These are phyloP conservation scores for Coemansia sp. DNA, from an alignment of 192 early-diverging fungal genomes.

Conservation along the genomic window DNA sequence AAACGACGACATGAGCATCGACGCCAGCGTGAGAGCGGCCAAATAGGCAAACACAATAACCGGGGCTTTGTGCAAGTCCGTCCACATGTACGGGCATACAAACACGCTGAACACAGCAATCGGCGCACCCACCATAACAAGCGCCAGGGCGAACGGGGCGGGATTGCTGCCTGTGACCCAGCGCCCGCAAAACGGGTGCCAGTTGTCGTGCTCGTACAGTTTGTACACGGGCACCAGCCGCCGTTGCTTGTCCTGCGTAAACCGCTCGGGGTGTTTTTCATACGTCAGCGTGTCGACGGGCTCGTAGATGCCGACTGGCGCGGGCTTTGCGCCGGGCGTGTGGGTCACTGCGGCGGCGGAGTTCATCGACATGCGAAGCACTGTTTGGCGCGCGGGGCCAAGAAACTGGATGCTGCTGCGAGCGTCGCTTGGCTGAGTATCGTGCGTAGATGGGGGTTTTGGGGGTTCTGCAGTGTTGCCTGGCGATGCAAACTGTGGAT, in stretches of 20 bases:
- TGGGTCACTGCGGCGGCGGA: slow-evolving; percentile 18
- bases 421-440: neutral
- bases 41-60: slow-evolving; percentile 71
- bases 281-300: slow-evolving; percentile 32
- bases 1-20: slow-evolving; percentile 76
- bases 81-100: slow-evolving; percentile 70
- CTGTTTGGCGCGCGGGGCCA: slow-evolving; percentile 35
- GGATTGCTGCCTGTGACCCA: slow-evolving; percentile 65
- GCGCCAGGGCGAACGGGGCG: slow-evolving; percentile 61
- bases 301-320: slow-evolving; percentile 38
- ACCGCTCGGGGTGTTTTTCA: slow-evolving; percentile 30
- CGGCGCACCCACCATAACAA: slow-evolving; percentile 60
- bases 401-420: slow-evolving; percentile 48
- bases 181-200: slow-evolving; percentile 65
- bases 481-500: slow-evolving; percentile 4
- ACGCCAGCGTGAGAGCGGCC: slow-evolving; percentile 59
- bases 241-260: slow-evolving; percentile 40
- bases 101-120: slow-evolving; percentile 61
- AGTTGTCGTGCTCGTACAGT: slow-evolving; percentile 54
- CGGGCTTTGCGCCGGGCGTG: slow-evolving; percentile 11
- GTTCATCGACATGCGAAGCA: slow-evolving; percentile 51
- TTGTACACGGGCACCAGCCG: slow-evolving; percentile 46
- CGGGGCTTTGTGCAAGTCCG: slow-evolving; percentile 57
- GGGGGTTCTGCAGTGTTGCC: neutral
- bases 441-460: neutral